phyloP scores from a whole-genome alignment of 2,329 filamentous ascomycete species.

The Aspergillus niger region DNA sequence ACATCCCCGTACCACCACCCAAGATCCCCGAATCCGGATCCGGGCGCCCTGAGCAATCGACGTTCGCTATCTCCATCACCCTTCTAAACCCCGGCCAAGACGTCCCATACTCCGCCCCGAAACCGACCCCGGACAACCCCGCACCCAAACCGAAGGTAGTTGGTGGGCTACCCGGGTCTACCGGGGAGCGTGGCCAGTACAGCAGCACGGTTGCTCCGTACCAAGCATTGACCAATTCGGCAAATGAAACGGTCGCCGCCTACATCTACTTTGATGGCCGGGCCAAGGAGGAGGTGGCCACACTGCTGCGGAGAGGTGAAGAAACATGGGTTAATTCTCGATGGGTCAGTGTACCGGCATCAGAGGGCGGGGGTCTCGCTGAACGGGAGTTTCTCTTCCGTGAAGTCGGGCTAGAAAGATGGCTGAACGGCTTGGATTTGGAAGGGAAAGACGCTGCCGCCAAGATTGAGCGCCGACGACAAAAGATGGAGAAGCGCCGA shows the following conservation, averaged over 20 bases:
- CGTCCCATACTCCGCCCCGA: conserved; percentile 90
- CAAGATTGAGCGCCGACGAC: conserved; percentile 66
- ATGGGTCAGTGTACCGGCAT: conserved; percentile 91
- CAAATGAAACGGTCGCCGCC: conserved; percentile 95
- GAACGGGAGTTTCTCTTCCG: conserved; percentile 97
- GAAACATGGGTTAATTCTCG: conserved; percentile 99
- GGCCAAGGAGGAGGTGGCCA: conserved; percentile 94
- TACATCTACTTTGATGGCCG: conserved; percentile 99
- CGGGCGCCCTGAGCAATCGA: conserved; percentile 84
- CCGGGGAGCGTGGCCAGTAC: conserved; percentile 55
- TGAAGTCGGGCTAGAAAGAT: conserved; percentile 92
- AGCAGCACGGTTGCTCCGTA: conserved; percentile 73
- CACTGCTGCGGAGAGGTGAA: conserved; percentile 84
- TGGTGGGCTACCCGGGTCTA: conserved; percentile 64
- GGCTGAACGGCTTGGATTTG: conserved; percentile 95
- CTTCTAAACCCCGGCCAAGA: conserved; percentile 84
- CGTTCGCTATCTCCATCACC: conserved; percentile 97
- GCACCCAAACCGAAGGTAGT: conserved; percentile 81
- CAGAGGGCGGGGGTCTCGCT: conserved; percentile 89
- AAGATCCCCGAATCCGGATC: conserved; percentile 69
- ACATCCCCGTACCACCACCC: conserved; percentile 91
- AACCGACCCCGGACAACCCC: conserved; percentile 73
- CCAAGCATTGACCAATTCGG: conserved; percentile 85
- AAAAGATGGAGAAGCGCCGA: conserved; percentile 78
- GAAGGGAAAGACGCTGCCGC: conserved; percentile 88